Conservation (phyloP, 805 yeast genomes). For the Kockiozyma suomiensis region DNA sequence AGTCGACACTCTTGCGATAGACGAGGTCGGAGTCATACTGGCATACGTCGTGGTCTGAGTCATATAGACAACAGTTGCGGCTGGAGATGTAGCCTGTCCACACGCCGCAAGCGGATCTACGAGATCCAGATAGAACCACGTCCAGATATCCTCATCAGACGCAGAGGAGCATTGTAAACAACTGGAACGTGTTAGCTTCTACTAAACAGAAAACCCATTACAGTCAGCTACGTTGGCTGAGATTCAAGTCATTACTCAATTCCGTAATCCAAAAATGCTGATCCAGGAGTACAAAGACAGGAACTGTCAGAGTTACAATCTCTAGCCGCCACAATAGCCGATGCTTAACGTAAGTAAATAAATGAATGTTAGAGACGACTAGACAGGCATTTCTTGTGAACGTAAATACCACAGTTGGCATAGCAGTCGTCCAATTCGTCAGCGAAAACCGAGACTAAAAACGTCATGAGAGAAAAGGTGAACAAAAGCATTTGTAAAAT, state of each 20-base stretch:
- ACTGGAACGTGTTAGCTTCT: background rate
- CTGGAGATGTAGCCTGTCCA: constrained; percentile 6
- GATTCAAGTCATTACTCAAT: constrained; percentile 1
- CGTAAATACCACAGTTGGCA: constrained; percentile 12
- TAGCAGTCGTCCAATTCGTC: constrained; percentile 7
- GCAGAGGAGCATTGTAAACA: constrained; percentile 17
- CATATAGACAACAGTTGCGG: background rate
- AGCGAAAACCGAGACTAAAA: background rate
- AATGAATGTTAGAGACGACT: too few relatives aligned
- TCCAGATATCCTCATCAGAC: constrained; percentile 13
- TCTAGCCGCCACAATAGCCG: constrained; percentile 8
- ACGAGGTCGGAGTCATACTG: background rate
- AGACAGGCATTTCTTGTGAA: too few relatives aligned
- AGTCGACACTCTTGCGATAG: too few relatives aligned
- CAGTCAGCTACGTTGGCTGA: too few relatives aligned
- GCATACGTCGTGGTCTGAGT: background rate
- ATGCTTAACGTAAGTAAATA: background rate
- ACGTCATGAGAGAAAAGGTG: too few relatives aligned
- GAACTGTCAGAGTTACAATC: constrained; percentile 5
- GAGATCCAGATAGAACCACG: background rate
- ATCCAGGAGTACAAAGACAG: constrained; percentile 12
- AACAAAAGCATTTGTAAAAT: too few relatives aligned
- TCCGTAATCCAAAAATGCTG: constrained; percentile 4
- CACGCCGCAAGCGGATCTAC: constrained; percentile 3
- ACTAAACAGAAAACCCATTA: background rate